Evolutionary conservation across 495 filamentous ascomycete species (phyloP).

Genomic region (Aspergillus cavernicola): DNA sequence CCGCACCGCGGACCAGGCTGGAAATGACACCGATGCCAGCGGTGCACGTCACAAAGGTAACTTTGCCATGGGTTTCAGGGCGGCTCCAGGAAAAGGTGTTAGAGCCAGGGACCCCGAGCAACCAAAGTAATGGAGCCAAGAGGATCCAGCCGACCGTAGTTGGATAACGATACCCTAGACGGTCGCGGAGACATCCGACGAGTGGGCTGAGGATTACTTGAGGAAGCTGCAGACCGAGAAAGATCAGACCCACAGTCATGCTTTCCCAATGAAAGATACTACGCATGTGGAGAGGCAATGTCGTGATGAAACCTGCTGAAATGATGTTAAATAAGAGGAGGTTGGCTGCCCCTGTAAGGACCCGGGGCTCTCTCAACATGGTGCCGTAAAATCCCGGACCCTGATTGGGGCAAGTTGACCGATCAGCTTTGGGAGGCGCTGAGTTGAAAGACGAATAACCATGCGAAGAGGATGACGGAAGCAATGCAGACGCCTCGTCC

Average conservation of each 20-base stretch:
- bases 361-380: constrained; percentile 20
- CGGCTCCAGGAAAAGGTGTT: constrained; percentile 16
- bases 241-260: constrained; percentile 25
- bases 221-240: constrained; percentile 28
- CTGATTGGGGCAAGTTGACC: no score
- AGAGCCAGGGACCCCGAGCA: constrained; percentile 21
- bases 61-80: constrained; percentile 8
- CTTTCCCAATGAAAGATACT: constrained; percentile 30
- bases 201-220: constrained; percentile 21
- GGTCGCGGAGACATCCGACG: constrained; percentile 29
- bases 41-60: constrained; percentile 19
- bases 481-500: no score
- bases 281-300: constrained; percentile 29
- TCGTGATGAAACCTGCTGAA: constrained; percentile 28
- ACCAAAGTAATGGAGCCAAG: constrained; percentile 11
- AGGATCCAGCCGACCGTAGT: constrained; percentile 20
- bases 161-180: constrained; percentile 22
- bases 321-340: constrained; percentile 21
- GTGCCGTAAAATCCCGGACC: constrained; percentile 19
- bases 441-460: no score
- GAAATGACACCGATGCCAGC: constrained; percentile 17
- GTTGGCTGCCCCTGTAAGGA: constrained; percentile 22
- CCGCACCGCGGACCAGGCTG: neutral
- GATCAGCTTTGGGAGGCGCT: no score
- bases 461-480: no score